phyloP scores from a whole-genome alignment of 306 rosid species.

The Malus asiatica region DNA sequence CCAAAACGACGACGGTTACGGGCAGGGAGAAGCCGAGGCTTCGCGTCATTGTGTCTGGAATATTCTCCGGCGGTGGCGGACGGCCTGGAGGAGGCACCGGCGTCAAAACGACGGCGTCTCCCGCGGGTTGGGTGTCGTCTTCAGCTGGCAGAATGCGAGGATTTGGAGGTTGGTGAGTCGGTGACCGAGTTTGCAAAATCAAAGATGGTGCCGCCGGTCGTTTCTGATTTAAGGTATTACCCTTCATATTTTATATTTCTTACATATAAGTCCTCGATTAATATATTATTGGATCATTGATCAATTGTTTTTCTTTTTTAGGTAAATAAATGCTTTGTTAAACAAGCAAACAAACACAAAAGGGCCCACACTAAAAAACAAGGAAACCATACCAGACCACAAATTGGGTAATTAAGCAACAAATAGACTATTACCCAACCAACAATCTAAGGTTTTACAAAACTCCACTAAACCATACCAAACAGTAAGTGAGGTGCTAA shows the following conservation, averaged over 20 bases:
- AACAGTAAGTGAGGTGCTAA: too few relatives aligned
- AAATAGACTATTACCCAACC: background rate
- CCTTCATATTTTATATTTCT: background rate
- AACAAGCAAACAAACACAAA: background rate
- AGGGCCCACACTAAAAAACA: background rate
- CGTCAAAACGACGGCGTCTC: conserved; percentile 72
- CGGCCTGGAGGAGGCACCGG: conserved; percentile 47
- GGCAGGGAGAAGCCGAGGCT: conserved; percentile 48
- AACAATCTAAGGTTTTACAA: background rate
- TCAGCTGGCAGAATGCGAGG: background rate
- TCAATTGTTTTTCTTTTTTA: background rate
- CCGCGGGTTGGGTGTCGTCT: background rate
- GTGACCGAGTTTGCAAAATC: conserved; percentile 2
- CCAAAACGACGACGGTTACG: conserved; percentile 50
- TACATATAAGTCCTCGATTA: background rate
- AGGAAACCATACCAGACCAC: background rate
- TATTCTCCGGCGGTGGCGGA: background rate
- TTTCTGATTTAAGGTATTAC: conserved; percentile 7
- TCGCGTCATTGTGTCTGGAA: conserved; percentile 39
- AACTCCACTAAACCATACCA: too few relatives aligned
- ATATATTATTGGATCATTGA: background rate
- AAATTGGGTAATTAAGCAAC: background rate
- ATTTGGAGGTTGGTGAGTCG: background rate
- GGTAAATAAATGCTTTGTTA: background rate
- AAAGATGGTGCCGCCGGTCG: conserved; percentile 22